Conservation (phyloP, 345 rosid species). For the Eucalyptus coolabah region DNA sequence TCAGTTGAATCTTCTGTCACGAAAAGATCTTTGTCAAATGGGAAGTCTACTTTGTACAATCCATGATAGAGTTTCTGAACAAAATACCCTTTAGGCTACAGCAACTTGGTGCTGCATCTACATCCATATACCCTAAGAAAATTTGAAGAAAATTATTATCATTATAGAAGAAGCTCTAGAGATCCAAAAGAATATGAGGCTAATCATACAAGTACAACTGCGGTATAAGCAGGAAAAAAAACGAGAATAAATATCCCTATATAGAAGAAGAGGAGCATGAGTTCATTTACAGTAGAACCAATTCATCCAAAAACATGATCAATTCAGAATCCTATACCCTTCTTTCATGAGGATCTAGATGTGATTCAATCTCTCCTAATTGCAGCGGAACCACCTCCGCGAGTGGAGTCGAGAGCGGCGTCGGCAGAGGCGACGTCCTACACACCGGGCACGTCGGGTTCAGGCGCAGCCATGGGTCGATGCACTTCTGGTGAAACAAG, state of each 20-base stretch:
- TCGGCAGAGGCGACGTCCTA: slow-evolving; percentile 9
- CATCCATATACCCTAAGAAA: neutral
- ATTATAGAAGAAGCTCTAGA: neutral
- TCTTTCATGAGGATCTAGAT: neutral
- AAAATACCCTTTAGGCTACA: neutral
- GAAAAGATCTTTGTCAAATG: neutral
- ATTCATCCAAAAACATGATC: neutral
- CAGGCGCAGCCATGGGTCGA: slow-evolving; percentile 18
- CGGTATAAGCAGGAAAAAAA: neutral
- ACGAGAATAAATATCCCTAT: neutral
- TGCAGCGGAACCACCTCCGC: neutral
- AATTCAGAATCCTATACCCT: neutral
- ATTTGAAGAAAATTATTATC: neutral
- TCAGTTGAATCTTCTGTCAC: neutral
- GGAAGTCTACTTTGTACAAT: neutral
- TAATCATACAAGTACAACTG: neutral
- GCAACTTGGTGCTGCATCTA: neutral
- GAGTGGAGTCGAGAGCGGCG: neutral
- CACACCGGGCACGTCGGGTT: slow-evolving; percentile 22
- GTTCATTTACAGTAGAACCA: neutral
- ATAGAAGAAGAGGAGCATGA: neutral
- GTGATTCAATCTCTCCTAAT: neutral
- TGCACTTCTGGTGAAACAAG: slow-evolving; percentile 12
- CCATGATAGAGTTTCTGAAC: neutral
- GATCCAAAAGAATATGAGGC: neutral